Conservation (phyloP, 164 flowering plant species). For the Kingdonia uniflora region DNA sequence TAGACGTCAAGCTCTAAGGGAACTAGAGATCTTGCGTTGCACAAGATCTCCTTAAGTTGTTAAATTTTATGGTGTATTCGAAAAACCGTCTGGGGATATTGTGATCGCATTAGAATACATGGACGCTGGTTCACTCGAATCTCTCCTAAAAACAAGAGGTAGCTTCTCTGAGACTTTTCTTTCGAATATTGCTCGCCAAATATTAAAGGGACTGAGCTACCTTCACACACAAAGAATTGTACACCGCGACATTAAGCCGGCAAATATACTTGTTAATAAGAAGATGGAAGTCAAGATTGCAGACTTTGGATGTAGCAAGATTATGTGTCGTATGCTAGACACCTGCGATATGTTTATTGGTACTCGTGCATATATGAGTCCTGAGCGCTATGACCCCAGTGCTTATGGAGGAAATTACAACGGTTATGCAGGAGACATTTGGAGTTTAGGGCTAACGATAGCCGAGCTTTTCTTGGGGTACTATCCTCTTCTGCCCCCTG, state of each 20-base stretch:
- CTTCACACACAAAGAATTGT: slow-evolving; percentile 60
- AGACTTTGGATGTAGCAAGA: slow-evolving; percentile 77
- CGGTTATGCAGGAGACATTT: slow-evolving; percentile 61
- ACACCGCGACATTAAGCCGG: slow-evolving; percentile 72
- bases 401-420: slow-evolving; percentile 44
- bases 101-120: slow-evolving; percentile 57
- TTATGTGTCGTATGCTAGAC: slow-evolving; percentile 52
- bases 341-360: slow-evolving; percentile 72
- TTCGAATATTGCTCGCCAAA: slow-evolving; percentile 37
- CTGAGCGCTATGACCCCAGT: slow-evolving; percentile 77
- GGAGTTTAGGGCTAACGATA: slow-evolving; percentile 72
- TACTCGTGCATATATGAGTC: slow-evolving; percentile 85
- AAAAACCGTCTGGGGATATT: slow-evolving; percentile 42
- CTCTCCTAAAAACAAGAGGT: slow-evolving; percentile 16
- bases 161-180: slow-evolving; percentile 34
- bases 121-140: slow-evolving; percentile 54
- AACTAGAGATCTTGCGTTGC: slow-evolving; percentile 55
- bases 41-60: slow-evolving; percentile 58
- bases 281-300: slow-evolving; percentile 58
- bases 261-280: slow-evolving; percentile 46
- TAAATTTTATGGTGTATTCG: slow-evolving; percentile 24
- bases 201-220: slow-evolving; percentile 47
- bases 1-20: slow-evolving; percentile 48
- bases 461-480: slow-evolving; percentile 67
- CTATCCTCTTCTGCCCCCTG: slow-evolving; percentile 48